A percentile compares a stretch with the other conserved stretches of the same genome.
Evolutionary conservation across 192 early-diverging fungal genomes (phyloP).

Genomic region (Allomyces macrogynus): DNA sequence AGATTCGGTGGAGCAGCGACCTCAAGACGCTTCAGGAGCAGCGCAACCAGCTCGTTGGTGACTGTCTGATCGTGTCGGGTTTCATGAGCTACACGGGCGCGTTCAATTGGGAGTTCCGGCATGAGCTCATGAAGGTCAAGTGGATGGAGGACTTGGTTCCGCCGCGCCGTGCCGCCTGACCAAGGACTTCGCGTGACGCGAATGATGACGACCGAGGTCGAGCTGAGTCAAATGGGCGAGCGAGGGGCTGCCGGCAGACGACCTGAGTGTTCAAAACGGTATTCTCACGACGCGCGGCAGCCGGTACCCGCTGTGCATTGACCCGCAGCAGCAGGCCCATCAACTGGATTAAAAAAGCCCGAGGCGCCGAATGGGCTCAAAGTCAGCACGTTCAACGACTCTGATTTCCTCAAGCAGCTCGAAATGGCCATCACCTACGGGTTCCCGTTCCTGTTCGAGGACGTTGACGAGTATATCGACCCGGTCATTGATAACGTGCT

Average conservation of each 20-base stretch:
- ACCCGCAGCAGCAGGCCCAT: constrained; percentile 92
- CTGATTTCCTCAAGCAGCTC: constrained; percentile 86
- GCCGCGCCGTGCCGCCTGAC: constrained; percentile 52
- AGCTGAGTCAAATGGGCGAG: constrained; percentile 74
- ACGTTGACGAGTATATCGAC: constrained; percentile 85
- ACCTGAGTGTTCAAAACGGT: constrained; percentile 91
- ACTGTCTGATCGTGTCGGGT: constrained; percentile 77
- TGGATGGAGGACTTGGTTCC: constrained; percentile 53
- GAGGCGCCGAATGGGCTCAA: constrained; percentile 72
- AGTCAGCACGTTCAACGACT: constrained; percentile 91
- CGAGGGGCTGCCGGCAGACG: constrained; percentile 64
- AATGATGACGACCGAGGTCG: constrained; percentile 76
- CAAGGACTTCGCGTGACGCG: constrained; percentile 66
- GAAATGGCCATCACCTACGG: constrained; percentile 96
- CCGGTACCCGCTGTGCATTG: constrained; percentile 91
- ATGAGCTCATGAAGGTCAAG: constrained; percentile 42
- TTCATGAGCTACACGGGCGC: constrained; percentile 93
- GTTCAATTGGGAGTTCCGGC: constrained; percentile 92
- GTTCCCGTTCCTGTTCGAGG: constrained; percentile 87
- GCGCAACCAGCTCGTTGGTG: constrained; percentile 95
- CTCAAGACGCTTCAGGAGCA: constrained; percentile 80
- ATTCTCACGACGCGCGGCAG: constrained; percentile 87
- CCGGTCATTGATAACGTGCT: constrained; percentile 93
- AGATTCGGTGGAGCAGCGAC: constrained; percentile 70
- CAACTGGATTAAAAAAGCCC: constrained; percentile 61